Percentiles rank a stretch among this genome's conserved stretches.
phyloP scores from a whole-genome alignment of 2,329 filamentous ascomycete genomes.

The Fusarium pilosicola region DNA sequence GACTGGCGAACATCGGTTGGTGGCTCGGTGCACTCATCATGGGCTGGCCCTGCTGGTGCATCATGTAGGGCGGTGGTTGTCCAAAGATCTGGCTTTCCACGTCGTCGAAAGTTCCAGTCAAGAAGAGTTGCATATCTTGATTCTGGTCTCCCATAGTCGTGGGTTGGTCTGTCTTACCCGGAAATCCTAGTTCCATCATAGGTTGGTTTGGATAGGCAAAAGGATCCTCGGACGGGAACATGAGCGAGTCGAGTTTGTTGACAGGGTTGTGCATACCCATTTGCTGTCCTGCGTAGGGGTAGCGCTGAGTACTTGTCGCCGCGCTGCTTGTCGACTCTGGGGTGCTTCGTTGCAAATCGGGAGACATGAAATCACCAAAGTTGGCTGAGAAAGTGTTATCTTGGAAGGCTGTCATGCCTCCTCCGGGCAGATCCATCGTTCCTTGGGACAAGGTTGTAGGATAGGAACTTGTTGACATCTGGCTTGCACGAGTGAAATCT shows the following conservation, averaged over 20 bases:
- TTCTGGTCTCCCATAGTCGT: slow-evolving; percentile 48
- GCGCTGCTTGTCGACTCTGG: slow-evolving; percentile 56
- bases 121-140: slow-evolving; percentile 59
- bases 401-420: slow-evolving; percentile 47
- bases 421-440: slow-evolving; percentile 50
- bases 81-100: slow-evolving; percentile 79
- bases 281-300: slow-evolving; percentile 47
- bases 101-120: slow-evolving; percentile 67
- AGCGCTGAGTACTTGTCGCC: slow-evolving; percentile 53
- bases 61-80: slow-evolving; percentile 76
- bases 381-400: slow-evolving; percentile 52
- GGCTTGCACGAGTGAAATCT: slow-evolving; percentile 48
- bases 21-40: slow-evolving; percentile 55
- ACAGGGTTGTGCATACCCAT: slow-evolving; percentile 57
- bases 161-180: slow-evolving; percentile 48
- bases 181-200: slow-evolving; percentile 67
- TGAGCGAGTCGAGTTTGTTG: slow-evolving; percentile 78
- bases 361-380: slow-evolving; percentile 57
- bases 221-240: slow-evolving; percentile 82
- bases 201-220: slow-evolving; percentile 84
- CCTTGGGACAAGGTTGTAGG: slow-evolving; percentile 42
- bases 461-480: slow-evolving; percentile 43
- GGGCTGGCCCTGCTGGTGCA: slow-evolving; percentile 56
- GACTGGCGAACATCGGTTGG: slow-evolving; percentile 54
- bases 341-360: slow-evolving; percentile 57